Conservation (phyloP, 1,284 basidiomycete genomes). For the Leucocoprinus gongylophorus region DNA sequence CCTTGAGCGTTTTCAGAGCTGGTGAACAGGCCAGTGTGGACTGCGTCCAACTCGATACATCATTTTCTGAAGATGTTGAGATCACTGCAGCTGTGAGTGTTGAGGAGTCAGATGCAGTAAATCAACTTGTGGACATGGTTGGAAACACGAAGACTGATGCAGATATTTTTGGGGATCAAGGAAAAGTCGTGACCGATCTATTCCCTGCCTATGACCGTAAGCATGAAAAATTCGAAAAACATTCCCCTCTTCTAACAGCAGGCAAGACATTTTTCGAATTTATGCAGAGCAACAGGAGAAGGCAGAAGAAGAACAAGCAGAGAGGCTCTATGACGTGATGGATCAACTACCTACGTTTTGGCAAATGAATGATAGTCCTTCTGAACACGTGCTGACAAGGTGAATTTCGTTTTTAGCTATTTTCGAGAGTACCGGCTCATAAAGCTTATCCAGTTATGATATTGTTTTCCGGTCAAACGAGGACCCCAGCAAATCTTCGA, state of each 20-base stretch:
- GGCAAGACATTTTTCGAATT: constrained; percentile 35
- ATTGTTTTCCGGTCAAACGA: constrained; percentile 46
- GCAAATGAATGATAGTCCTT: constrained; percentile 40
- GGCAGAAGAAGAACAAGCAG: constrained; percentile 30
- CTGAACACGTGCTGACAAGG: constrained; percentile 55
- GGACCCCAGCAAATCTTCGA: constrained; percentile 35
- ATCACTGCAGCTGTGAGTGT: not conserved
- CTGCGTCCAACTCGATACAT: constrained; percentile 32
- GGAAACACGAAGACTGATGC: constrained; percentile 28
- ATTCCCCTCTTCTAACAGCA: not conserved
- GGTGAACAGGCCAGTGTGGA: constrained; percentile 40
- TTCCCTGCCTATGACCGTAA: constrained; percentile 44
- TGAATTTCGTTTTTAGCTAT: constrained; percentile 22
- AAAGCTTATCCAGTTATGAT: constrained; percentile 44
- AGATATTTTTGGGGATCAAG: constrained; percentile 40
- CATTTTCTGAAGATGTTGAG: not conserved
- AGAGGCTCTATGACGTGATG: constrained; percentile 40
- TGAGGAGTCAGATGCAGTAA: constrained; percentile 26
- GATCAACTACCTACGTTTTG: constrained; percentile 50
- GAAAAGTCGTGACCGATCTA: constrained; percentile 43
- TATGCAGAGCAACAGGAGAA: constrained; percentile 22
- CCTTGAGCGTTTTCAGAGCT: constrained; percentile 35
- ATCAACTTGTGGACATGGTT: constrained; percentile 28
- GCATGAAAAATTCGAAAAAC: constrained; percentile 8
- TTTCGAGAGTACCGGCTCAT: constrained; percentile 2